Percentiles rank a stretch among this genome's conserved stretches.
Conservation (phyloP, 2,329 filamentous ascomycete genomes). For the Fusarium ramigenum region DNA sequence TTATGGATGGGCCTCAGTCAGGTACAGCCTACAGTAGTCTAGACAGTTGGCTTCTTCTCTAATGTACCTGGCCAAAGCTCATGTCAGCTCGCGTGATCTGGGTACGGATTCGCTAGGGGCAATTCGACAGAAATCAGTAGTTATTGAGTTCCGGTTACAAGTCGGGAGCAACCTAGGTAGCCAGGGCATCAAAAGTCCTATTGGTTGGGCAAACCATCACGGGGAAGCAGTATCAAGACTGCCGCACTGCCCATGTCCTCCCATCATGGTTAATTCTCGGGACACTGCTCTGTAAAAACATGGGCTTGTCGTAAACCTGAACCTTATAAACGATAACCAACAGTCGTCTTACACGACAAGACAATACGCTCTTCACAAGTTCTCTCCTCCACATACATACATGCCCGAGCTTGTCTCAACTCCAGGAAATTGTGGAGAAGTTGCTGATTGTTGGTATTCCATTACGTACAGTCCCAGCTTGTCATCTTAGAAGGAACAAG, state of each 20-base stretch:
- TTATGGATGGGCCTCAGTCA: slow-evolving; percentile 7
- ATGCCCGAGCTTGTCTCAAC: slow-evolving; percentile 15
- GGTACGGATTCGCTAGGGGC: not conserved
- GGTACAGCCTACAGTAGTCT: not conserved
- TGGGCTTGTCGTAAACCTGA: not conserved
- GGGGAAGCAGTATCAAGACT: not conserved
- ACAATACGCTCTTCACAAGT: not conserved
- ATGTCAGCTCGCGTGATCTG: slow-evolving; percentile 5
- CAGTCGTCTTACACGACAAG: not conserved
- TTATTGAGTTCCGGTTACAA: not conserved
- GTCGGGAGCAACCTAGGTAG: not conserved
- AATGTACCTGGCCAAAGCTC: slow-evolving; percentile 1
- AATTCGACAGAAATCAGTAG: not conserved
- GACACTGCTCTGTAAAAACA: not conserved
- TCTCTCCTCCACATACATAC: not conserved
- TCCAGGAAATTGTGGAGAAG: slow-evolving; percentile 27
- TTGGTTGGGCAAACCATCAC: not conserved
- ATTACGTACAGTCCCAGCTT: slow-evolving; percentile 32
- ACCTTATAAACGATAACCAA: not conserved
- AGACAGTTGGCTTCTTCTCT: not conserved
- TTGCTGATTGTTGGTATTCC: slow-evolving; percentile 6
- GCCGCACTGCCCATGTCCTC: not conserved
- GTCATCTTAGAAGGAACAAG: slow-evolving; percentile 10
- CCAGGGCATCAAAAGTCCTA: not conserved
- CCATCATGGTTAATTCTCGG: not conserved